Evolutionary conservation across 2,329 filamentous ascomycete genomes (phyloP).

Genomic region (Aspergillus calidoustus): DNA sequence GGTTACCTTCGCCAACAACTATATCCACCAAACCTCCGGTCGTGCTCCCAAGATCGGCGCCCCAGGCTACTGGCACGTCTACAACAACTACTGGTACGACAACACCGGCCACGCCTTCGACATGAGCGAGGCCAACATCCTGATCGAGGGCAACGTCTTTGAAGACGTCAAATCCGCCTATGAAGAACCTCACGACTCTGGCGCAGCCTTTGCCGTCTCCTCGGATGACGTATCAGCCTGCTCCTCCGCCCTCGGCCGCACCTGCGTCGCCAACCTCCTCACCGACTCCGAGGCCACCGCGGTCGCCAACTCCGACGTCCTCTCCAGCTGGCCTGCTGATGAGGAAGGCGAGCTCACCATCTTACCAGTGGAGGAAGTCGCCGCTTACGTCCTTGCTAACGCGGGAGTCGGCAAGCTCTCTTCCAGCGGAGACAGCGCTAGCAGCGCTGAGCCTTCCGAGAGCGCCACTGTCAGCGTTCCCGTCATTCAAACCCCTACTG

Average conservation of each 20-base stretch:
- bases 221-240: slow-evolving; percentile 26
- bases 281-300: slow-evolving; percentile 36
- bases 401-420: slow-evolving; percentile 37
- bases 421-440: slow-evolving; percentile 5
- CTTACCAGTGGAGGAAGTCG: slow-evolving; percentile 30
- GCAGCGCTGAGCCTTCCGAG: slow-evolving; percentile 6
- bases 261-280: slow-evolving; percentile 35
- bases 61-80: slow-evolving; percentile 60
- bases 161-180: slow-evolving; percentile 46
- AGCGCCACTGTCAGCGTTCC: background rate
- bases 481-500: background rate
- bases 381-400: slow-evolving; percentile 33
- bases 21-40: slow-evolving; percentile 62
- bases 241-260: slow-evolving; percentile 32
- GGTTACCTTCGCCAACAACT: slow-evolving; percentile 64
- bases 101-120: slow-evolving; percentile 53
- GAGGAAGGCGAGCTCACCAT: slow-evolving; percentile 37
- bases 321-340: slow-evolving; percentile 37
- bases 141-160: slow-evolving; percentile 55
- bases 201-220: slow-evolving; percentile 34
- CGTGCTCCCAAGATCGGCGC: slow-evolving; percentile 60
- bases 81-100: slow-evolving; percentile 44
- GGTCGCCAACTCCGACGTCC: slow-evolving; percentile 31
- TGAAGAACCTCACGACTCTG: slow-evolving; percentile 29
- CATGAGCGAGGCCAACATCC: slow-evolving; percentile 30